Percentiles rank a stretch among this genome's conserved stretches.
Conservation (phyloP, 495 filamentous ascomycete species). For the Neurospora discreta region DNA sequence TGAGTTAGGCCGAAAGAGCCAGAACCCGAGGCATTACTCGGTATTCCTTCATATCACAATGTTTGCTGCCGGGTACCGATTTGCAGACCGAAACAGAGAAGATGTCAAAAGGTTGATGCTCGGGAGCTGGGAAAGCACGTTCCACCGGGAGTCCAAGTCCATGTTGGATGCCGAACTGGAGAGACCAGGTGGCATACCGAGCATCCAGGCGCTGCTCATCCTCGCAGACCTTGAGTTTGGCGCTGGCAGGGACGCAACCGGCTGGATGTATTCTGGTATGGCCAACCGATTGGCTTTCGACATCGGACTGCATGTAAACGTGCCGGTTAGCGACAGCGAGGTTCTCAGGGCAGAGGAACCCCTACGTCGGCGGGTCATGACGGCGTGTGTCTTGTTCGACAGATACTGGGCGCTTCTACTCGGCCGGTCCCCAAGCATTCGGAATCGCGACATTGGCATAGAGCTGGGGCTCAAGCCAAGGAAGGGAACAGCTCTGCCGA, state of each 20-base stretch:
- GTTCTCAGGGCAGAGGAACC: slow-evolving; percentile 7
- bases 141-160: slow-evolving; percentile 42
- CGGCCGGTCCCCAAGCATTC: slow-evolving; percentile 41
- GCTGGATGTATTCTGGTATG: slow-evolving; percentile 42
- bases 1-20: slow-evolving; percentile 33
- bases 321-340: slow-evolving; percentile 30
- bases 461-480: slow-evolving; percentile 20
- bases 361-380: slow-evolving; percentile 32
- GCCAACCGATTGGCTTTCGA: slow-evolving; percentile 40
- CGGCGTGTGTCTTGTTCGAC: slow-evolving; percentile 41
- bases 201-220: slow-evolving; percentile 38
- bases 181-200: slow-evolving; percentile 36
- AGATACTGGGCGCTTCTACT: slow-evolving; percentile 41
- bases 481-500: slow-evolving; percentile 7
- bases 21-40: slow-evolving; percentile 36
- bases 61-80: slow-evolving; percentile 40
- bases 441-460: slow-evolving; percentile 36
- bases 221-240: slow-evolving; percentile 42
- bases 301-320: slow-evolving; percentile 38
- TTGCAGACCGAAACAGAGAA: slow-evolving; percentile 33
- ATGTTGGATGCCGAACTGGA: slow-evolving; percentile 43
- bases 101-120: slow-evolving; percentile 37
- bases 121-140: slow-evolving; percentile 36
- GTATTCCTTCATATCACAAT: slow-evolving; percentile 42
- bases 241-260: slow-evolving; percentile 38